phyloP scores from a whole-genome alignment of 106 monocot genomes.

The Chionographis japonica region DNA sequence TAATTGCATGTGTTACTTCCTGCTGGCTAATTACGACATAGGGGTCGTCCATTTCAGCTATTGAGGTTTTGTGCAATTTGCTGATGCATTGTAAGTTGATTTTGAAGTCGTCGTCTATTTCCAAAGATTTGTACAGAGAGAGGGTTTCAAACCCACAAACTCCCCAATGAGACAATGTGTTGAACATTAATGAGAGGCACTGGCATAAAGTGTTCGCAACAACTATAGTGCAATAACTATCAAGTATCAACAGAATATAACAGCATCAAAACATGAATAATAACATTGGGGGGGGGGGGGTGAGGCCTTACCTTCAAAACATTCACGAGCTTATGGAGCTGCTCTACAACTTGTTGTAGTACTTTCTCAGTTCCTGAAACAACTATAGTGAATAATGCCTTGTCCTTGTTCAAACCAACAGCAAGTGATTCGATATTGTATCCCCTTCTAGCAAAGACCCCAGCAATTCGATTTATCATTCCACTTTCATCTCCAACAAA shows the following conservation, averaged over 20 bases:
- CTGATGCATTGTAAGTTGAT: too few relatives aligned
- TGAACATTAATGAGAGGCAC: too few relatives aligned
- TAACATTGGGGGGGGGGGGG: not conserved
- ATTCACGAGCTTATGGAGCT: constrained; percentile 85
- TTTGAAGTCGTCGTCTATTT: too few relatives aligned
- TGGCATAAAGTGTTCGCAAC: too few relatives aligned
- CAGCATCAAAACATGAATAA: not conserved
- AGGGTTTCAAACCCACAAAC: too few relatives aligned
- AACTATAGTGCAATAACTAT: too few relatives aligned
- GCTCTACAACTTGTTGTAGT: constrained; percentile 80
- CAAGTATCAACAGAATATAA: not conserved
- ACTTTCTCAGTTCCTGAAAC: constrained; percentile 74
- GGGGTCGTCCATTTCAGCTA: too few relatives aligned
- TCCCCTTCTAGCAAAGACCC: constrained; percentile 88
- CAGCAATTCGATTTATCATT: constrained; percentile 89
- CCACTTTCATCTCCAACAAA: constrained; percentile 95
- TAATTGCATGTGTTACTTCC: too few relatives aligned
- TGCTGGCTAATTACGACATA: too few relatives aligned
- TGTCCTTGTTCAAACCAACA: constrained; percentile 89
- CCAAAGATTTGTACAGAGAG: too few relatives aligned
- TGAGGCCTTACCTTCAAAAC: constrained; percentile 60
- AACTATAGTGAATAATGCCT: constrained; percentile 83
- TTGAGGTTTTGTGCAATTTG: too few relatives aligned
- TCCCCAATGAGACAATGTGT: too few relatives aligned
- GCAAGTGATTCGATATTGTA: constrained; percentile 96